phyloP scores from a whole-genome alignment of 2,329 filamentous ascomycete species.

The Fusarium hainanense region DNA sequence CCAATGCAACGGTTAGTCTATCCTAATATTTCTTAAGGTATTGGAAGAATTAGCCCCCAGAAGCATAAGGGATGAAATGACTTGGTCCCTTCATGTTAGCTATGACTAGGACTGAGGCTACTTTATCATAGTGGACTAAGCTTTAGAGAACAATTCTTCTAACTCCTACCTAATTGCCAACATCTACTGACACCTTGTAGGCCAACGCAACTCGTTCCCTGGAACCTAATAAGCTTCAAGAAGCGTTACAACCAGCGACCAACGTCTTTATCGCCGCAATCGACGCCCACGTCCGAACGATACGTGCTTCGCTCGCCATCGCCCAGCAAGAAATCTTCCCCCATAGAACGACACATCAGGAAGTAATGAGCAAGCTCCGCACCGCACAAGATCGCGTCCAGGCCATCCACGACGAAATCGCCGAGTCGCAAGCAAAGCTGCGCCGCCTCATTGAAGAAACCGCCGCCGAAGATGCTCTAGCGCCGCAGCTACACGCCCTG shows the following conservation, averaged over 20 bases:
- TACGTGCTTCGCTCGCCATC: conserved; percentile 38
- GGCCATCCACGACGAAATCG: conserved; percentile 38
- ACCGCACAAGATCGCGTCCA: conserved; percentile 34
- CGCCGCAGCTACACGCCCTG: conserved; percentile 44
- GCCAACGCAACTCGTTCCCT: conserved; percentile 36
- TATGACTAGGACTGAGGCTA: not conserved
- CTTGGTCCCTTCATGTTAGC: not conserved
- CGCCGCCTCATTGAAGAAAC: conserved; percentile 40
- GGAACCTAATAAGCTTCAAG: conserved; percentile 37
- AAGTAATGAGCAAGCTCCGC: conserved; percentile 40
- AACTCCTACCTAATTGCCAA: not conserved
- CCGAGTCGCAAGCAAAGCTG: conserved; percentile 33
- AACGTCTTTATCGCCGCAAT: conserved; percentile 36
- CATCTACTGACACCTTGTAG: conserved; percentile 10
- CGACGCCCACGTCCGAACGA: conserved; percentile 39
- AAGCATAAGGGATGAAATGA: not conserved
- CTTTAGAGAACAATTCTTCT: not conserved
- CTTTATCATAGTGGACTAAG: not conserved
- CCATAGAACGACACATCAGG: conserved; percentile 44
- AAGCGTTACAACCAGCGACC: conserved; percentile 41
- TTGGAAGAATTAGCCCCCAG: not conserved
- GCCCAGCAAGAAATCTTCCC: conserved; percentile 46
- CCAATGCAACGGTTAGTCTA: conserved; percentile 34
- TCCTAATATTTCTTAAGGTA: not conserved
- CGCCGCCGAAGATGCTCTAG: conserved; percentile 41